These are phyloP conservation scores for Podaxis rugospora DNA, from an alignment of 768 basidiomycete species.

Conservation along the genomic window DNA sequence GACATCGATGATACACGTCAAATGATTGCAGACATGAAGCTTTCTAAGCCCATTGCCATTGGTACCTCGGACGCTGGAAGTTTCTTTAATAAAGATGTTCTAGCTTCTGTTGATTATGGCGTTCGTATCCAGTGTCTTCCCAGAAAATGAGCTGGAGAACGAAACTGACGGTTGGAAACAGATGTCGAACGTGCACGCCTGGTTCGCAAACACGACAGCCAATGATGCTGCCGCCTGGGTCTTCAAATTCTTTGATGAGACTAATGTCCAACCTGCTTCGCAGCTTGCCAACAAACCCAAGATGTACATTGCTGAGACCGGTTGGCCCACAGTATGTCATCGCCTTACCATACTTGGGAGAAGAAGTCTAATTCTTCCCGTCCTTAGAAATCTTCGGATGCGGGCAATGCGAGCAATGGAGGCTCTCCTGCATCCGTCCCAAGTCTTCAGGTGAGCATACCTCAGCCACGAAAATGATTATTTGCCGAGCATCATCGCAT, in stretches of 20 bases:
- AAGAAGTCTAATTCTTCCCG: neutral
- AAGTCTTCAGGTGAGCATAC: conserved; percentile 47
- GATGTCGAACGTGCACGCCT: conserved; percentile 92
- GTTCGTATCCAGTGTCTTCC: conserved; percentile 31
- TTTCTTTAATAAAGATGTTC: conserved; percentile 69
- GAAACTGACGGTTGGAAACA: conserved; percentile 19
- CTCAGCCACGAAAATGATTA: neutral
- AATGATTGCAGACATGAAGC: conserved; percentile 48
- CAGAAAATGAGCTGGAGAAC: neutral
- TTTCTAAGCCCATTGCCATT: conserved; percentile 62
- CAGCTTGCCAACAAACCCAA: conserved; percentile 64
- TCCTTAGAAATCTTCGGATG: conserved; percentile 52
- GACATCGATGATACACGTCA: conserved; percentile 64
- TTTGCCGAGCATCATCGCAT: conserved; percentile 1
- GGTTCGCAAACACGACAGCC: conserved; percentile 81
- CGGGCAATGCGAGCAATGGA: conserved; percentile 57
- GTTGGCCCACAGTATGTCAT: conserved; percentile 60
- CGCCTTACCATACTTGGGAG: neutral
- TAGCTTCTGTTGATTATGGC: conserved; percentile 62
- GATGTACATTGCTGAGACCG: conserved; percentile 94
- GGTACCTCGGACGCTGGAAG: conserved; percentile 87
- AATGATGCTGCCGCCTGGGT: conserved; percentile 83
- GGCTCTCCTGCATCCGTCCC: conserved; percentile 54
- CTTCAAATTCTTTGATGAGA: conserved; percentile 65
- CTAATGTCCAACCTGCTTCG: conserved; percentile 57